Conservation (phyloP, 1,139 yeast species). For the Debaryomycetaceae sp. region DNA sequence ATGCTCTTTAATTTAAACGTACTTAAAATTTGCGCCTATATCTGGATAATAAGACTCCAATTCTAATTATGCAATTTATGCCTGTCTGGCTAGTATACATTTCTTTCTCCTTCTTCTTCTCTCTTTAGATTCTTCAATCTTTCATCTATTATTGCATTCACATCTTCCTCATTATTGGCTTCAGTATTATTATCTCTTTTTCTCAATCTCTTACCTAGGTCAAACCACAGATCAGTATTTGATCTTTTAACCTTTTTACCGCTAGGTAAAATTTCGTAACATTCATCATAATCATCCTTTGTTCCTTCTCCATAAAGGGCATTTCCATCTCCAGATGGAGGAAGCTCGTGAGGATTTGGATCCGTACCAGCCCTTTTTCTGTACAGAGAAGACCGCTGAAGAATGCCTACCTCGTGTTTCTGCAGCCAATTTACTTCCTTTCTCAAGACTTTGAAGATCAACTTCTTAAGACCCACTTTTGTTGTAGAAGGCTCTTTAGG, state of each 20-base stretch:
- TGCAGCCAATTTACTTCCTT: background rate
- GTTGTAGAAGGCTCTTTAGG: conserved; percentile 39
- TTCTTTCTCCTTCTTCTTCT: conserved; percentile 4
- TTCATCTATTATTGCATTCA: conserved; percentile 56
- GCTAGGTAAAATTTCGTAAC: conserved; percentile 63
- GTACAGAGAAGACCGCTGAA: conserved; percentile 14
- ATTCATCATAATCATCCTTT: conserved; percentile 24
- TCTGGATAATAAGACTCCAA: background rate
- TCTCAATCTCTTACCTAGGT: conserved; percentile 28
- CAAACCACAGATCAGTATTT: conserved; percentile 16
- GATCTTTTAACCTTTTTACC: conserved; percentile 51
- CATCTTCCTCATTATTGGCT: conserved; percentile 44
- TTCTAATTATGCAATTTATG: background rate
- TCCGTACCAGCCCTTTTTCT: conserved; percentile 53
- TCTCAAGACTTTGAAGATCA: conserved; percentile 1
- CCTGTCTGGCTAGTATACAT: background rate
- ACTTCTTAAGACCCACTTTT: conserved; percentile 10
- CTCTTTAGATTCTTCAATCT: conserved; percentile 36
- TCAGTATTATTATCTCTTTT: conserved; percentile 18
- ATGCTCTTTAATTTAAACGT: background rate
- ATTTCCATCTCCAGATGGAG: conserved; percentile 49
- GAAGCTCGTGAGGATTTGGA: conserved; percentile 41
- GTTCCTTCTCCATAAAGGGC: conserved; percentile 27
- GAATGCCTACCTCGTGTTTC: background rate
- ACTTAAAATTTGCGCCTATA: background rate